A percentile compares a stretch with the other conserved stretches of the same genome.
These are phyloP conservation scores for Botrytis deweyae DNA, from an alignment of 2,329 filamentous ascomycete species.

Conservation along the genomic window DNA sequence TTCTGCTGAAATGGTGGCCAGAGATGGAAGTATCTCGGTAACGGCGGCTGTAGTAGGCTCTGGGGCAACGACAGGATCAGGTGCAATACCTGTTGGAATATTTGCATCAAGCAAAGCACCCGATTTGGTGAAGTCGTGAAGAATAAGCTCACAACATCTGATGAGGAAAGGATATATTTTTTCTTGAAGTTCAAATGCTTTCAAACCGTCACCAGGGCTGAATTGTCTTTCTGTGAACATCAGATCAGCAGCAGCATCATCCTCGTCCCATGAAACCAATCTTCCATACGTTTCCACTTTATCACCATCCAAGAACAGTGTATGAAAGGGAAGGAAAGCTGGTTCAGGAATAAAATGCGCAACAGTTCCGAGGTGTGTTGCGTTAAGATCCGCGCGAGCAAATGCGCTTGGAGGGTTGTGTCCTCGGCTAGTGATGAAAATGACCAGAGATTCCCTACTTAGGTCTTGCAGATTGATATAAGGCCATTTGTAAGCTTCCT, in stretches of 20 bases:
- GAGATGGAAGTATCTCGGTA: background rate
- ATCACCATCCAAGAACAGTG: background rate
- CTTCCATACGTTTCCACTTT: background rate
- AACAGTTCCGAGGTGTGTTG: background rate
- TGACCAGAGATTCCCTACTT: background rate
- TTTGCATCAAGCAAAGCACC: background rate
- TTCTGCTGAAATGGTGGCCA: background rate
- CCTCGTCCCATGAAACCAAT: background rate
- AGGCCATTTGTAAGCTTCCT: background rate
- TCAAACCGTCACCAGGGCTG: background rate
- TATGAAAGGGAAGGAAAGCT: background rate
- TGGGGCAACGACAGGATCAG: background rate
- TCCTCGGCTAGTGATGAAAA: background rate
- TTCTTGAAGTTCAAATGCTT: background rate
- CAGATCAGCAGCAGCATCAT: background rate
- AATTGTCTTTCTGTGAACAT: background rate
- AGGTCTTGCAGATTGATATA: background rate
- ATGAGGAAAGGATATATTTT: background rate
- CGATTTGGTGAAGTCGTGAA: background rate
- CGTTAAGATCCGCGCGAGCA: background rate
- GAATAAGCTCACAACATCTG: background rate
- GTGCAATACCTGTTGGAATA: background rate
- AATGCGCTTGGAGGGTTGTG: background rate
- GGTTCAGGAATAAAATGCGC: background rate
- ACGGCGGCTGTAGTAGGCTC: background rate